phyloP scores from a whole-genome alignment of 1,139 yeast genomes.

The Lodderomyces beijingensis region DNA sequence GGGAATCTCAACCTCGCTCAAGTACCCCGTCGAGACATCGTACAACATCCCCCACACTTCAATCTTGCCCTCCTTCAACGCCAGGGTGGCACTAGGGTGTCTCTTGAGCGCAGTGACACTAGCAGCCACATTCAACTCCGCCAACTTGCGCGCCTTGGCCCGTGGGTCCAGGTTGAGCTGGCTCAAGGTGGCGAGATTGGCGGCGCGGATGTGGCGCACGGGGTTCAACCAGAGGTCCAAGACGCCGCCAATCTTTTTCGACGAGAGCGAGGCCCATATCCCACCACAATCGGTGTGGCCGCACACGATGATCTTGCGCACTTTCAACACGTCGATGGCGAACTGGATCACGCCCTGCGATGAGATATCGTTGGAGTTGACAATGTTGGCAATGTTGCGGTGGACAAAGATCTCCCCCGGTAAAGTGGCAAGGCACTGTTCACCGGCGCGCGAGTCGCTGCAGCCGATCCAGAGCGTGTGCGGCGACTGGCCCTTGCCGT shows the following conservation, averaged over 20 bases:
- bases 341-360: constrained; percentile 83
- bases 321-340: constrained; percentile 83
- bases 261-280: constrained; percentile 76
- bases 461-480: constrained; percentile 97
- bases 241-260: constrained; percentile 67
- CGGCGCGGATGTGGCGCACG: constrained; percentile 65
- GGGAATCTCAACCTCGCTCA: constrained; percentile 53
- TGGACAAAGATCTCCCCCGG: constrained; percentile 97
- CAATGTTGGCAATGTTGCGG: constrained; percentile 85
- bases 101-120: constrained; percentile 56
- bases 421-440: constrained; percentile 67
- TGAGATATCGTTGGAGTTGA: constrained; percentile 68
- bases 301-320: constrained; percentile 79
- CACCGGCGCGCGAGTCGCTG: constrained; percentile 89
- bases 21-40: constrained; percentile 75
- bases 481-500: constrained; percentile 85
- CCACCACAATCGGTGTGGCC: constrained; percentile 99
- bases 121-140: constrained; percentile 73
- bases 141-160: constrained; percentile 59
- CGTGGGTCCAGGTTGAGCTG: constrained; percentile 43
- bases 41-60: constrained; percentile 88
- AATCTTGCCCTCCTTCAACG: constrained; percentile 65
- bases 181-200: constrained; percentile 46
- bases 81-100: constrained; percentile 72
- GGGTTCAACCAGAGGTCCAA: constrained; percentile 77